phyloP scores from a whole-genome alignment of 1,284 basidiomycete genomes.

The Sporisorium reilianum region DNA sequence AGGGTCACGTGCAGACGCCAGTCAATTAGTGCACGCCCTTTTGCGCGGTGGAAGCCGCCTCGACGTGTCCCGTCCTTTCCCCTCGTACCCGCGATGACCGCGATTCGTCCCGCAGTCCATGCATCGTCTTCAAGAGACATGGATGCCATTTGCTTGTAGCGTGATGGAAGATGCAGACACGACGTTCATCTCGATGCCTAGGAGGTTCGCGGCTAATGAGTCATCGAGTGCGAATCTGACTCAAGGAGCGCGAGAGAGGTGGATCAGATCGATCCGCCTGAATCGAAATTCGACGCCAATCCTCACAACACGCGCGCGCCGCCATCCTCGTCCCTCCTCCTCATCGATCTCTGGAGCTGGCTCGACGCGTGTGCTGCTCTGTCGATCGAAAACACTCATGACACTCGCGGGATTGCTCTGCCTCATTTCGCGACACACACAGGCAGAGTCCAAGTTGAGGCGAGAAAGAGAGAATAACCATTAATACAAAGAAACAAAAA shows the following conservation, averaged over 20 bases:
- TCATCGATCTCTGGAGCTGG: neutral
- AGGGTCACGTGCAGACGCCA: conserved; percentile 47
- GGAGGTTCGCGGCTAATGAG: neutral
- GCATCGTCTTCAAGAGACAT: neutral
- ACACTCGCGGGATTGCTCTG: neutral
- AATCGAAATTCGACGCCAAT: conserved; percentile 8
- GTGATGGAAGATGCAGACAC: no score
- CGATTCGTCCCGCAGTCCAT: neutral
- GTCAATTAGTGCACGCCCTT: conserved; percentile 48
- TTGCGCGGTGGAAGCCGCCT: conserved; percentile 1
- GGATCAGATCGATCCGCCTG: conserved; percentile 22
- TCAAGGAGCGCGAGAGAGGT: no score
- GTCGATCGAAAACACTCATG: conserved; percentile 7
- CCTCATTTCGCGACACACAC: neutral
- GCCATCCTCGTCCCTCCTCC: conserved; percentile 6
- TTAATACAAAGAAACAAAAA: conserved; percentile 55
- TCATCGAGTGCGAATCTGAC: neutral
- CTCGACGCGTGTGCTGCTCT: conserved; percentile 8
- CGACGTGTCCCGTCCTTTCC: neutral
- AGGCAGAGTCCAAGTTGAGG: neutral
- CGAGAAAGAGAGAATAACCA: conserved; percentile 44
- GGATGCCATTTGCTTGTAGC: neutral
- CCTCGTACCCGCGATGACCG: neutral
- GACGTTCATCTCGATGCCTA: neutral
- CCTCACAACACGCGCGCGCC: conserved; percentile 23